Evolutionary conservation across 805 yeast genomes (phyloP), one percentile per base, ranked within the genome.

Genomic region (Metschnikowia dekortorum): DNA sequence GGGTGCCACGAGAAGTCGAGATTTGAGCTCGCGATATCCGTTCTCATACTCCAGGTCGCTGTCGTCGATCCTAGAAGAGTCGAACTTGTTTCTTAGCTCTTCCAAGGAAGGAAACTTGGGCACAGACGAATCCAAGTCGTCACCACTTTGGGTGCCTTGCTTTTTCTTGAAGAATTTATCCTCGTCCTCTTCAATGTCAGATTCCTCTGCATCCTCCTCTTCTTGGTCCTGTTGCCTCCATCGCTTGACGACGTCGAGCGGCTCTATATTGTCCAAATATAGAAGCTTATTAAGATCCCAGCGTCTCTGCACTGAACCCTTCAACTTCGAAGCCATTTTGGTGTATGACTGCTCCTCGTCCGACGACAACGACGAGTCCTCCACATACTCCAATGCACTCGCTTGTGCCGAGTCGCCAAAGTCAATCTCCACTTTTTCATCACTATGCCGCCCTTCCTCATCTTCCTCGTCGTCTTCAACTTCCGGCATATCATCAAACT

Each of bases 271-370:
- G 50, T 85, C 83, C 80, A 87, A 76, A 66, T 94, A 92, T 4
- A 94, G 71, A 49, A 92, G 70, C 61, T 87, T 88, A 58, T 85
- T 83, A 53, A 92, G 81, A 65, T 92, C 88, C 91, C 95, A 88
- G 51, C 72, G 68, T 75, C 80, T 59, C 70, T 75, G 62, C 68
- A 72, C 51, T 5, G 78, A 56, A n/a, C 85, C 79, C 53, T 79
- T 73, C 51, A 87, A 71, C 58, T 78, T 83, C 4, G 81, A 64
- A 0, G 96, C 96, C 37, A 86, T 73, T 9, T 60, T 53, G 46
- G 68, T 61, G 70, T 76, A 76, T 33, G 70, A 69, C 7, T 68
- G 65, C 8, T 65, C 73, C 4, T 67, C 69, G 44, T 71, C 75
- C 0, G 80, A 61, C 43, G 74, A 63, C 38, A 80, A 73, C 18